Conservation (phyloP, 2,329 filamentous ascomycete species). For the Orbilia oligospora region DNA sequence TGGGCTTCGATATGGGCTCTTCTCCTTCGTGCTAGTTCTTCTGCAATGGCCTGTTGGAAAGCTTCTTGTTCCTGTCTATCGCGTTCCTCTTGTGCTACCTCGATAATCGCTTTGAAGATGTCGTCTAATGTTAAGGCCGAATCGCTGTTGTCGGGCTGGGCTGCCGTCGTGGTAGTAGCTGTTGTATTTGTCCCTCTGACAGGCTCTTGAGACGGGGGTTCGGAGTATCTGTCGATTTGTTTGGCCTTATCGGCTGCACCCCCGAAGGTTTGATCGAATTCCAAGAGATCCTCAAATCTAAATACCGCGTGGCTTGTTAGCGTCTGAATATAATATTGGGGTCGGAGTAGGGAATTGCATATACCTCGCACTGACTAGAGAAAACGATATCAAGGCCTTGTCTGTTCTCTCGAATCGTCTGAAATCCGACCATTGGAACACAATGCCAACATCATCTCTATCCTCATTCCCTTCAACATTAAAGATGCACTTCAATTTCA, state of each 20-base stretch:
- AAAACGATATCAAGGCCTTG: slow-evolving; percentile 52
- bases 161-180: not conserved
- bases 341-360: not conserved
- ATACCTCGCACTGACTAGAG: slow-evolving; percentile 44
- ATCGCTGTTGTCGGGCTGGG: not conserved
- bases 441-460: slow-evolving; percentile 50
- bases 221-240: slow-evolving; percentile 35
- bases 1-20: slow-evolving; percentile 51
- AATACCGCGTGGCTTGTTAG: not conserved
- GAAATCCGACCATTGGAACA: slow-evolving; percentile 55
- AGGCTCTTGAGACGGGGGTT: slow-evolving; percentile 40
- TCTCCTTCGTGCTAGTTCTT: slow-evolving; percentile 45
- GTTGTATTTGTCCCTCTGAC: slow-evolving; percentile 13
- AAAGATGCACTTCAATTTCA: slow-evolving; percentile 52
- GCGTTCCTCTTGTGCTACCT: slow-evolving; percentile 49
- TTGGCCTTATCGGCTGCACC: slow-evolving; percentile 47
- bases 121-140: slow-evolving; percentile 36
- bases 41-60: slow-evolving; percentile 50
- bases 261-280: slow-evolving; percentile 44
- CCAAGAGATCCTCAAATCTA: slow-evolving; percentile 54
- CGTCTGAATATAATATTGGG: not conserved
- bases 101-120: slow-evolving; percentile 52
- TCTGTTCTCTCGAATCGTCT: slow-evolving; percentile 49
- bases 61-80: slow-evolving; percentile 54
- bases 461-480: slow-evolving; percentile 33